Evolutionary conservation across 768 basidiomycete species (phyloP), one percentile per base, ranked within the genome.

Genomic region (Mycena sanguinolenta): DNA sequence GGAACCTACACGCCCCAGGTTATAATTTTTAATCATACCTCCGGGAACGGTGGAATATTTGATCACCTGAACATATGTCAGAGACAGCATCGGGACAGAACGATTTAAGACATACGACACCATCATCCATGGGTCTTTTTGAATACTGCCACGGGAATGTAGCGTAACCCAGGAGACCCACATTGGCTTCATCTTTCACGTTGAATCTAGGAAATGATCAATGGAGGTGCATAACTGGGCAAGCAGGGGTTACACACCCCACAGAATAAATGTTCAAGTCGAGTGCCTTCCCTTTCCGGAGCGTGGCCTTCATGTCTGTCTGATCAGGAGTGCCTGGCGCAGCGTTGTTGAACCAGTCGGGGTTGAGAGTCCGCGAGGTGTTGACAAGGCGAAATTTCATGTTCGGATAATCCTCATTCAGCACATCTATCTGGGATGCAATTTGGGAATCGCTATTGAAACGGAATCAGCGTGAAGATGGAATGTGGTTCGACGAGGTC

Each of bases 221-320:
- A 65, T 12, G 25, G 2, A 30, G n/a, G n/a, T 17, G 6, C 12
- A 19, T 13, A n/a, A 21, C 16, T 17, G 28, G 34, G 23, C 10
- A 21, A 30, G 14, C 55, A 28, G 8, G n/a, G n/a, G 10, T 10
- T 4, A 75, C 80, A 58, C 72, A 87, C 81, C 87, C 86, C 32
- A 88, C 86, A 42, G 83, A 83, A 79, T 88, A 89, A 61, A 88
- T 80, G 67, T 88, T 89, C 65, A 89, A 81, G 50, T 79, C 82
- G 14, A 74, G 73, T 3, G 75, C 78, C 34, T 75, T 80, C 53
- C 89, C 87, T 58, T 78, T 39, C 46, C 87, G 82, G 32, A 89
- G 82, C 30, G 80, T 60, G 0, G 46, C 75, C 82, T 89, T 89
- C 87, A 89, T 89, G 9, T 77, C 76, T 10, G 80, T 85, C 75